Base-by-base conservation (phyloP, 768 basidiomycete genomes). In the Paxillus ammoniavirescens region DNA sequence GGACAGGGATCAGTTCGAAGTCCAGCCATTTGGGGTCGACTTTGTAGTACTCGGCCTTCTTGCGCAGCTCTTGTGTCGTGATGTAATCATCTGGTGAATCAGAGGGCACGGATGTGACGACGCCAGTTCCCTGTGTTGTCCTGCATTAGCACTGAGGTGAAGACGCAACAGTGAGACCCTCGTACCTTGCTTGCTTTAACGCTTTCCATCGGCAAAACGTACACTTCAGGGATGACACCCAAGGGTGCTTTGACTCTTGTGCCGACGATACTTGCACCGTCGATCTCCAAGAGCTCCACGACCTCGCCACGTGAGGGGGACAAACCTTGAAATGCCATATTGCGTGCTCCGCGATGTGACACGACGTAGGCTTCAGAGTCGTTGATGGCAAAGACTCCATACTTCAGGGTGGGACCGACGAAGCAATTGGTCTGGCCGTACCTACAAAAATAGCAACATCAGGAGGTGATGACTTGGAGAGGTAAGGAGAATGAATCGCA, bases 361-460 rank as follows among this genome's bases (percentile, higher is more conserved):
- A 91, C 86, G 5, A 99, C 75, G 75, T 89, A 98, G 18, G 93
- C 89, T 61, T 93, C 93, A 36, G 83, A 79, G 71, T 89, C 88
- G 66, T 89, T 91, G 49, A 86, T 81, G n/a, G 88, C 86, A 69
- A 89, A 98, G 33, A 99, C 74, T 36, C 93, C 94, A 66, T 99
- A 99, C 58, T 91, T 93, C 75, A 98, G 85, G 41, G 77, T 71
- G 0, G 92, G 84, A 37, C 93, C 92, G 49, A 99, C 94, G 68
- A 94, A 99, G 71, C 94, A 94, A 69, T 98, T 98, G 2, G 95
- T 98, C 73, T 98, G 95, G 21, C 96, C 97, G 68, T 98, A 96
- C 89, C 91, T 93, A 56, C 45, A 43, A 59, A 26, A 55, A 30
- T 0, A 42, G 21, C 12, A 28, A 21, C 10, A 42, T 31, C 17